phyloP scores from a whole-genome alignment of 2,329 filamentous ascomycete species.

The Scytalidium sp. region DNA sequence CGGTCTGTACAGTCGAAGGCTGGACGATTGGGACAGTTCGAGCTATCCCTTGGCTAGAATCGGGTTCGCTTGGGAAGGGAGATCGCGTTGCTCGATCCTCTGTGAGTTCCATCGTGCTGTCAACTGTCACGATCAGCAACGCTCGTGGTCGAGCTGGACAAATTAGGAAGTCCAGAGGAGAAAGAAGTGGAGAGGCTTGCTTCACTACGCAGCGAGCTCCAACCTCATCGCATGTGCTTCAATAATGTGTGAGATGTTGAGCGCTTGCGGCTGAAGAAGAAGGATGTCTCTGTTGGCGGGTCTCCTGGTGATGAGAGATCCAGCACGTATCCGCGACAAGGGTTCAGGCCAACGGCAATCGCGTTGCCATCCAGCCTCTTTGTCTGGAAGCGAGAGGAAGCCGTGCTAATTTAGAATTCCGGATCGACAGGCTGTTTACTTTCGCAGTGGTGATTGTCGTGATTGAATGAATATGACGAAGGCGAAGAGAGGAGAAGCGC shows the following conservation, averaged over 20 bases:
- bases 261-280: conserved; percentile 11
- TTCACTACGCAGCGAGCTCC: conserved; percentile 5
- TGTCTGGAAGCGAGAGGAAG: conserved; percentile 8
- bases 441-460: neutral
- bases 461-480: conserved; percentile 1
- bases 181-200: conserved; percentile 3
- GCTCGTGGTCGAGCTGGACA: conserved; percentile 3
- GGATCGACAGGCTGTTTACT: conserved; percentile 2
- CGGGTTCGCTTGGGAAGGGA: conserved; percentile 21
- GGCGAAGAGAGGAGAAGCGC: neutral
- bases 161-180: conserved; percentile 1
- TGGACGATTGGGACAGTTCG: conserved; percentile 55
- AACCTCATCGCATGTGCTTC: conserved; percentile 26
- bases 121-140: conserved; percentile 17
- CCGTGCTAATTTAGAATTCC: neutral
- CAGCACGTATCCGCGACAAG: conserved; percentile 23
- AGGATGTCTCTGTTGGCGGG: conserved; percentile 21
- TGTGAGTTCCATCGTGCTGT: conserved; percentile 25
- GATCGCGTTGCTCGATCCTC: conserved; percentile 24
- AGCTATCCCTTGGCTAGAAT: conserved; percentile 18
- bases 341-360: conserved; percentile 11
- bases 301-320: conserved; percentile 15
- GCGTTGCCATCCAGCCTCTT: conserved; percentile 24
- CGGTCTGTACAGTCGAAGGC: conserved; percentile 55
- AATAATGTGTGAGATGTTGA: conserved; percentile 6